Conservation (phyloP, 1,284 basidiomycete genomes). For the Abortiporus biennis region DNA sequence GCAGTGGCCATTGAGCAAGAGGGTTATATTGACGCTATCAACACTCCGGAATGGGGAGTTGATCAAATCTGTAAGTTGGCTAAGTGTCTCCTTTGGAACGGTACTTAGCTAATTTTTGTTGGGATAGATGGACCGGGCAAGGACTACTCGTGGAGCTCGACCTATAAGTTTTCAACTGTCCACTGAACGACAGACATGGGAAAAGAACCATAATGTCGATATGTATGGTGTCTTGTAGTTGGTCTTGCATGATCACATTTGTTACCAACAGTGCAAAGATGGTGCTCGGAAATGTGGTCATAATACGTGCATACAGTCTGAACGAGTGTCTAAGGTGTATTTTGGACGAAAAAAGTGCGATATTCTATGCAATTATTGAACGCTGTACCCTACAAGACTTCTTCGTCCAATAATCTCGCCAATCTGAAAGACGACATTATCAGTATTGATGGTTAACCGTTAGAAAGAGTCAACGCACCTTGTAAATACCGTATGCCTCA, state of each 20-base stretch:
- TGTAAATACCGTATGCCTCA: conserved; percentile 87
- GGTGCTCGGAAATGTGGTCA: too few species aligned
- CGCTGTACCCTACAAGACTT: conserved; percentile 79
- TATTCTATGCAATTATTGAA: conserved; percentile 39
- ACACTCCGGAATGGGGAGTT: conserved; percentile 46
- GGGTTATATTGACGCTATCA: conserved; percentile 49
- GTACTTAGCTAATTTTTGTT: conserved; percentile 1
- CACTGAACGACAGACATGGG: conserved; percentile 9
- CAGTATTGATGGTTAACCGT: not conserved
- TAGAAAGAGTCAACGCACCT: conserved; percentile 36
- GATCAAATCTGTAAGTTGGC: conserved; percentile 46
- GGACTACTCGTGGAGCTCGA: conserved; percentile 35
- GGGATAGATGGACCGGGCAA: conserved; percentile 33
- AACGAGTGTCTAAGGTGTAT: conserved; percentile 1
- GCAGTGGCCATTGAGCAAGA: conserved; percentile 54
- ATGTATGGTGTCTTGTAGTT: too few species aligned
- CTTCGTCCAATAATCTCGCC: conserved; percentile 89
- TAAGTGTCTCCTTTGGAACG: not conserved
- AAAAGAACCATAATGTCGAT: not conserved
- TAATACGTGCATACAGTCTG: not conserved
- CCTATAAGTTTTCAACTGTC: conserved; percentile 37
- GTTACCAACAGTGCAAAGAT: too few species aligned
- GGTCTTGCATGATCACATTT: not conserved
- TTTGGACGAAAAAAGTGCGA: not conserved
- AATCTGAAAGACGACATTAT: conserved; percentile 43